A percentile compares a stretch with the other conserved stretches of the same genome.
These are phyloP conservation scores for Flaveria robusta DNA, from an alignment of 129 eudicot genomes.

Conservation along the genomic window DNA sequence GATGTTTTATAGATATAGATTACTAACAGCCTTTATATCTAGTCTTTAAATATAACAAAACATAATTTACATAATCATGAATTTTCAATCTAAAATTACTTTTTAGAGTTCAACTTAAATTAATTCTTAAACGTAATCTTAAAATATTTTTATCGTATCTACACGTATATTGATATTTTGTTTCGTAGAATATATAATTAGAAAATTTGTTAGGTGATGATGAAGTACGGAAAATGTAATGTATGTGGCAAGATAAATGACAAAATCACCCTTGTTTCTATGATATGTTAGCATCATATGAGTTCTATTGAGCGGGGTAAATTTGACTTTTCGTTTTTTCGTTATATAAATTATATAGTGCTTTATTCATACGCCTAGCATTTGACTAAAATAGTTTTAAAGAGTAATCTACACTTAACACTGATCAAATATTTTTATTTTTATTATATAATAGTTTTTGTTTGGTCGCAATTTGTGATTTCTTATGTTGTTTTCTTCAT, in stretches of 20 bases:
- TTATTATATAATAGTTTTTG: neutral
- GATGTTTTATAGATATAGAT: too few species aligned
- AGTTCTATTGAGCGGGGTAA: conserved; percentile 15
- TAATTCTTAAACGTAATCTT: neutral
- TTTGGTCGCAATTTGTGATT: neutral
- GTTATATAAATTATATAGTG: neutral
- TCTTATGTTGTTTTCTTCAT: neutral
- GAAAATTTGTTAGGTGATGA: conserved; percentile 17
- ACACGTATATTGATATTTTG: neutral
- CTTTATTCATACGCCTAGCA: conserved; percentile 23
- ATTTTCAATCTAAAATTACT: neutral
- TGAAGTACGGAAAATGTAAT: conserved; percentile 10
- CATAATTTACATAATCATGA: too few species aligned
- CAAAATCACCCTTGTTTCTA: conserved; percentile 14
- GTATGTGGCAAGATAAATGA: neutral
- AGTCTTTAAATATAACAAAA: too few species aligned
- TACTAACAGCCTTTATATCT: too few species aligned
- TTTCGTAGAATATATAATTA: neutral
- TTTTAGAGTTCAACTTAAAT: neutral
- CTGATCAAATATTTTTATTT: neutral
- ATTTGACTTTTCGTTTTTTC: conserved; percentile 8
- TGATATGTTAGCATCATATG: neutral
- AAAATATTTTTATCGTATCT: neutral
- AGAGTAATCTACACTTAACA: conserved; percentile 16
- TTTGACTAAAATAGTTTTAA: conserved; percentile 13